phyloP scores from a whole-genome alignment of 306 rosid species.

The Ormosia semicastrata region DNA sequence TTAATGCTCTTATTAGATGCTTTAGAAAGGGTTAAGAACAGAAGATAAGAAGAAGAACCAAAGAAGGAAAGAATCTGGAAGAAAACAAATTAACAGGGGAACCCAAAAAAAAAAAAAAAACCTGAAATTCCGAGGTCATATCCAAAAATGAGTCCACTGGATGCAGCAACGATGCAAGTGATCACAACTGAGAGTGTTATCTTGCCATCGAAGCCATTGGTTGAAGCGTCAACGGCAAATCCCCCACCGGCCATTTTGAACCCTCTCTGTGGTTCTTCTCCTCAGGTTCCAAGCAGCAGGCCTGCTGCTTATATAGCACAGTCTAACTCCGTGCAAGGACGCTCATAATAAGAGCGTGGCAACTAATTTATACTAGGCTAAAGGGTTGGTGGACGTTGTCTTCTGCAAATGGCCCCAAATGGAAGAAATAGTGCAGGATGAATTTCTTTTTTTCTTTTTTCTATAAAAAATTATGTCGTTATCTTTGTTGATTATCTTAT shows the following conservation, averaged over 20 bases:
- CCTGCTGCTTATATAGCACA: not conserved
- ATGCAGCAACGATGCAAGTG: slow-evolving; percentile 71
- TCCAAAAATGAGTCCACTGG: slow-evolving; percentile 71
- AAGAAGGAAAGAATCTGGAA: not conserved
- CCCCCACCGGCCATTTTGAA: slow-evolving; percentile 59
- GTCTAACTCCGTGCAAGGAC: not conserved
- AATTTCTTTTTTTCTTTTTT: not conserved
- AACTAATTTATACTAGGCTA: slow-evolving; percentile 12
- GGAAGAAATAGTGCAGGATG: not conserved
- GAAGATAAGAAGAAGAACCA: not conserved
- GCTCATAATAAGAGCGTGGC: not conserved
- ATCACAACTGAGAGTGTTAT: slow-evolving; percentile 52
- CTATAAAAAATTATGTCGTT: not conserved
- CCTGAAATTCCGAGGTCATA: slow-evolving; percentile 75
- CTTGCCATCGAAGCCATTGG: slow-evolving; percentile 33
- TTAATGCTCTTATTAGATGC: not conserved
- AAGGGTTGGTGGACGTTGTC: not conserved
- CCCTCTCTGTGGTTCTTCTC: not conserved
- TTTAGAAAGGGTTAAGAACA: not conserved
- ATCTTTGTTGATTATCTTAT: not conserved
- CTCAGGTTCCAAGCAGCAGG: not conserved
- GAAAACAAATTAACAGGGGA: not conserved
- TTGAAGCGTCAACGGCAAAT: slow-evolving; percentile 36
- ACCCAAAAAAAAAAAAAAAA: not conserved
- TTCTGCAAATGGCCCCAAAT: not conserved